Percentiles rank a stretch among this genome's conserved stretches.
Evolutionary conservation across 2,329 filamentous ascomycete species (phyloP).

Genomic region (Lasiodiplodia theobromae): DNA sequence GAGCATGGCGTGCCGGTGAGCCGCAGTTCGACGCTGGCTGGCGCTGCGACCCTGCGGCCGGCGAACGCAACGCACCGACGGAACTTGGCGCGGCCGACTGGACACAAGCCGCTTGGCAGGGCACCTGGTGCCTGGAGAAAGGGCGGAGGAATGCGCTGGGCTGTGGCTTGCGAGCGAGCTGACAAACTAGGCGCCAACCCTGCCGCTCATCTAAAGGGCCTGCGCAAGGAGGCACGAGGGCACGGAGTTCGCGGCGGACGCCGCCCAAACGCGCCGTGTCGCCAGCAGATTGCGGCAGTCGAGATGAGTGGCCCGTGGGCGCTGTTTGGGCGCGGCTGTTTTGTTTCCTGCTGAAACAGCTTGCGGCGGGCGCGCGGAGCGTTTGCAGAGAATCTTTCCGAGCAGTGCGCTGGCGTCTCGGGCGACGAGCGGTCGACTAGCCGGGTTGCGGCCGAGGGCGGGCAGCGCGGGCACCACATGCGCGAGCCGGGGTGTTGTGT

Average conservation of each 20-base stretch:
- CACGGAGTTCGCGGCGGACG: constrained; percentile 7
- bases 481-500: constrained; percentile 24
- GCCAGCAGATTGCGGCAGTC: constrained; percentile 3
- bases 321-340: constrained; percentile 24
- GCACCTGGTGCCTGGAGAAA: constrained; percentile 22
- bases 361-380: constrained; percentile 1
- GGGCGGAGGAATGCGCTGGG: constrained; percentile 20
- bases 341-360: constrained; percentile 26
- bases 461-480: constrained; percentile 21
- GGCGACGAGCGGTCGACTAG: constrained; percentile 10
- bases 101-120: constrained; percentile 16
- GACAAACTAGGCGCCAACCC: constrained; percentile 24
- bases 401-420: constrained; percentile 20
- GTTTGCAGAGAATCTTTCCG: constrained; percentile 20
- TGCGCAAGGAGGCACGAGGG: constrained; percentile 24
- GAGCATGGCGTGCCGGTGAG: neutral
- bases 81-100: constrained; percentile 6
- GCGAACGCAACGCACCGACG: constrained; percentile 1
- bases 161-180: constrained; percentile 23
- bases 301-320: constrained; percentile 23
- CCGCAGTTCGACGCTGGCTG: neutral
- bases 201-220: constrained; percentile 15
- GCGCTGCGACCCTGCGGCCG: neutral
- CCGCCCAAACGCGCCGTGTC: constrained; percentile 12
- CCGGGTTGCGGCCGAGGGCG: constrained; percentile 25